Conservation (phyloP, 129 eudicot genomes). For the Silybum marianum region DNA sequence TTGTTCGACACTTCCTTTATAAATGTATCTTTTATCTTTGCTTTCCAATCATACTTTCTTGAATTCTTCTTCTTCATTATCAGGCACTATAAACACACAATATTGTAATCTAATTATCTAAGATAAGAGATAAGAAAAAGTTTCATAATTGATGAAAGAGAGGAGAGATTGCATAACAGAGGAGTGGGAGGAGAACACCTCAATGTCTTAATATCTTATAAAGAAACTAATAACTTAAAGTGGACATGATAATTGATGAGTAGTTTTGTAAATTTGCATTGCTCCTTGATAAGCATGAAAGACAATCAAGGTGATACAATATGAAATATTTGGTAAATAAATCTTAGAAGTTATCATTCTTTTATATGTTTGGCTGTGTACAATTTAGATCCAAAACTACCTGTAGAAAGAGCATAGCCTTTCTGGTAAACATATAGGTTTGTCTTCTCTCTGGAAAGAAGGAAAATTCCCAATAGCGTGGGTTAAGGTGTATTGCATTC, state of each 20-base stretch:
- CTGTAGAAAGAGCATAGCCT: neutral
- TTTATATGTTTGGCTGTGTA: neutral
- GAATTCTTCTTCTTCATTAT: neutral
- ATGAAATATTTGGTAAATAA: neutral
- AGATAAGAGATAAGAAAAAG: neutral
- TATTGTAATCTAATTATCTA: neutral
- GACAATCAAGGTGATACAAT: neutral
- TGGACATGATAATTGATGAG: neutral
- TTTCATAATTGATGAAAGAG: neutral
- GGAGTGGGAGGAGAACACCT: neutral
- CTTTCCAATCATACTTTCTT: neutral
- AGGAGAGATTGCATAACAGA: neutral
- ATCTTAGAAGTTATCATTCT: conserved; percentile 1
- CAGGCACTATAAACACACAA: neutral
- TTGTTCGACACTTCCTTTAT: neutral
- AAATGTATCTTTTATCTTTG: neutral
- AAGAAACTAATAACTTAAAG: neutral
- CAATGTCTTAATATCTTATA: neutral
- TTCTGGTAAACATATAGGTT: neutral
- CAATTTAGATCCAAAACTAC: conserved; percentile 13
- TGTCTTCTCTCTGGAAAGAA: neutral
- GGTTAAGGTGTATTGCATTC: neutral
- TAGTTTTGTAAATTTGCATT: neutral
- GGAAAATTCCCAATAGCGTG: neutral
- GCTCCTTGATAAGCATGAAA: neutral